Percentiles rank a stretch among this genome's conserved stretches.
Conservation (phyloP, 768 basidiomycete genomes). For the Lactifluus pinguis region DNA sequence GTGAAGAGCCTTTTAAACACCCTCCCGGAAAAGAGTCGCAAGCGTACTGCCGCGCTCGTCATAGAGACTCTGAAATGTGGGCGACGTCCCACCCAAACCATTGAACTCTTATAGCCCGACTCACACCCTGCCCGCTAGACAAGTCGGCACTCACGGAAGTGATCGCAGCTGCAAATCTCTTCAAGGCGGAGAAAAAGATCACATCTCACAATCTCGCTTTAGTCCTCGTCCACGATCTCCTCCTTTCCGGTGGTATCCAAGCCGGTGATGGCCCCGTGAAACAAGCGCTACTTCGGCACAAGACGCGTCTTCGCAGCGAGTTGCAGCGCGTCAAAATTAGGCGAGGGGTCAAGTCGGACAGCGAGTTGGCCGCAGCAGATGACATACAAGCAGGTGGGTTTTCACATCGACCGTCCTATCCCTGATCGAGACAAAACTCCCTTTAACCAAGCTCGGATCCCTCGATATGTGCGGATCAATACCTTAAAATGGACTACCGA, state of each 20-base stretch:
- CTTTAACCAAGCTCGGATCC: conserved; percentile 46
- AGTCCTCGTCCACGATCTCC: conserved; percentile 84
- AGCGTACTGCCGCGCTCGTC: conserved; percentile 75
- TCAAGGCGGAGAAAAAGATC: conserved; percentile 71
- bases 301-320: conserved; percentile 81
- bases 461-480: conserved; percentile 83
- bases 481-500: conserved; percentile 56
- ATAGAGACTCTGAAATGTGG: conserved; percentile 95
- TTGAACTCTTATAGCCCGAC: neutral
- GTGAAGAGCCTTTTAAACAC: conserved; percentile 76
- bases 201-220: conserved; percentile 69
- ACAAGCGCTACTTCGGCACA: conserved; percentile 79
- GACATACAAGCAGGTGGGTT: conserved; percentile 57
- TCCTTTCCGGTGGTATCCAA: conserved; percentile 80
- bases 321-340: conserved; percentile 77
- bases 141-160: conserved; percentile 66
- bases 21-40: conserved; percentile 64
- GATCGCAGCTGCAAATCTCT: conserved; percentile 55
- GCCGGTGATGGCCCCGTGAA: conserved; percentile 87
- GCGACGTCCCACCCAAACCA: neutral
- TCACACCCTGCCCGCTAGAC: conserved; percentile 38
- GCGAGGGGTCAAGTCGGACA: conserved; percentile 54
- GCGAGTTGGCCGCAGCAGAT: conserved; percentile 51
- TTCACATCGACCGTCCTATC: neutral
- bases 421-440: neutral